Percentiles rank a stretch among this genome's conserved stretches.
Evolutionary conservation across 1,284 basidiomycete species (phyloP).

Genomic region (Naganishia sp.): DNA sequence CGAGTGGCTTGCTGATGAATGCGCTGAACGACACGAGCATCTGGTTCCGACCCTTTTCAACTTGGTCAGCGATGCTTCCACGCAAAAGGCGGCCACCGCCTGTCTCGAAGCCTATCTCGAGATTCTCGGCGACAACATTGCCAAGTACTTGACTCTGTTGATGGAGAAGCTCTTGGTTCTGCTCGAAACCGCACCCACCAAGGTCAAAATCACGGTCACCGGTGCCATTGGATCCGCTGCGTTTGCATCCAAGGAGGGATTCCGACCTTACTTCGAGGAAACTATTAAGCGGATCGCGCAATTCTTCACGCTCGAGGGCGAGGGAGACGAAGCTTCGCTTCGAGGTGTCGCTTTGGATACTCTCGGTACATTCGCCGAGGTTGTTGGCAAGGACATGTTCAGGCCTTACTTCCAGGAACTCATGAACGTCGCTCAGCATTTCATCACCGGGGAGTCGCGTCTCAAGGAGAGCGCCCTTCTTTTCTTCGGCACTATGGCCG

Average conservation of each 20-base stretch:
- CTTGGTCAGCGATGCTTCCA: constrained; percentile 81
- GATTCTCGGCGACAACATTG: constrained; percentile 82
- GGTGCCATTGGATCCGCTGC: constrained; percentile 98
- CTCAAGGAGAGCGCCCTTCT: constrained; percentile 96
- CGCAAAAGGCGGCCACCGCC: constrained; percentile 90
- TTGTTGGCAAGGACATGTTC: constrained; percentile 92
- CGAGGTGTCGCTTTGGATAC: constrained; percentile 98
- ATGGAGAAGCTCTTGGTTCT: constrained; percentile 93
- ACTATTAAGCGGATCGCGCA: constrained; percentile 88
- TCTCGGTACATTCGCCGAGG: constrained; percentile 95
- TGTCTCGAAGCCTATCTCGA: constrained; percentile 96
- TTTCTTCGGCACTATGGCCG: constrained; percentile 97
- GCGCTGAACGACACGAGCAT: constrained; percentile 75
- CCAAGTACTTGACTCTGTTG: constrained; percentile 87
- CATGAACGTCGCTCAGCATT: constrained; percentile 94
- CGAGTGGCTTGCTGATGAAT: constrained; percentile 97
- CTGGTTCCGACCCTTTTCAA: constrained; percentile 90
- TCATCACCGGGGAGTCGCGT: constrained; percentile 78
- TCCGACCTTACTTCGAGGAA: constrained; percentile 91
- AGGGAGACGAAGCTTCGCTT: constrained; percentile 77
- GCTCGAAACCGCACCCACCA: constrained; percentile 79
- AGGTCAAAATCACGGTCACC: constrained; percentile 93
- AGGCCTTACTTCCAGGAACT: constrained; percentile 91
- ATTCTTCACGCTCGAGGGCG: constrained; percentile 73
- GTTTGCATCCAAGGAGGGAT: constrained; percentile 91